Evolutionary conservation across 2,329 filamentous ascomycete species (phyloP).

Genomic region (Cladosporium sphaerospermum): DNA sequence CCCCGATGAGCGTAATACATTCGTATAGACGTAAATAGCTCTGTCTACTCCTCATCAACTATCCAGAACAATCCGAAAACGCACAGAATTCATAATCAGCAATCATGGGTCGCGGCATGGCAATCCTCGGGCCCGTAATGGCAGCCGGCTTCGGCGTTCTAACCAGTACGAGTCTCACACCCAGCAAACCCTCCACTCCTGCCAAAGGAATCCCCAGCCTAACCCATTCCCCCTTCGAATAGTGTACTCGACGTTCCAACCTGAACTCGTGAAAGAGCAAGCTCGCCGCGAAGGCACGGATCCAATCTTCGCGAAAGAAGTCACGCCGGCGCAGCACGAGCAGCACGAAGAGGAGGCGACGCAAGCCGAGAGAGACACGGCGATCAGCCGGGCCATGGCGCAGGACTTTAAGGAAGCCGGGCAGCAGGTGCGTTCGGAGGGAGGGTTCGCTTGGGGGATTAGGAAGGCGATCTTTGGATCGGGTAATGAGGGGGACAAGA

Average conservation of each 20-base stretch:
- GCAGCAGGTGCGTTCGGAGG: not conserved
- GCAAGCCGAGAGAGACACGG: conserved; percentile 1
- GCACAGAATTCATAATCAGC: not conserved
- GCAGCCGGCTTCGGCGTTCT: conserved; percentile 1
- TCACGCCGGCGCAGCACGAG: not conserved
- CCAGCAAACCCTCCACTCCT: not conserved
- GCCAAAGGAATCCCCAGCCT: not conserved
- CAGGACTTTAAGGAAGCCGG: conserved; percentile 8
- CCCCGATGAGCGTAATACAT: too few relatives aligned
- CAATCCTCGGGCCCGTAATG: conserved; percentile 5
- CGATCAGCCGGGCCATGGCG: conserved; percentile 8
- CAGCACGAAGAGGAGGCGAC: not conserved
- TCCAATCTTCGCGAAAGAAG: not conserved
- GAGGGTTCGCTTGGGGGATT: conserved; percentile 9
- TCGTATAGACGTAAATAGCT: too few relatives aligned
- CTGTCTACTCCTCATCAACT: too few relatives aligned
- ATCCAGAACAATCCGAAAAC: not conserved
- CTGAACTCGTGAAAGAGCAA: conserved; percentile 5
- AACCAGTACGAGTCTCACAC: not conserved
- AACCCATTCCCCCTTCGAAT: too few relatives aligned
- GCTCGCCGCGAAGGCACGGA: conserved; percentile 4
- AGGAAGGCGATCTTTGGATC: conserved; percentile 4
- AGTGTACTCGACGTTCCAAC: conserved; percentile 6
- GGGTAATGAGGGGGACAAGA: not conserved
- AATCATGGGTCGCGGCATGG: conserved; percentile 10